These are phyloP conservation scores for Penicillium taxi DNA, from an alignment of 495 filamentous ascomycete species.

Conservation along the genomic window DNA sequence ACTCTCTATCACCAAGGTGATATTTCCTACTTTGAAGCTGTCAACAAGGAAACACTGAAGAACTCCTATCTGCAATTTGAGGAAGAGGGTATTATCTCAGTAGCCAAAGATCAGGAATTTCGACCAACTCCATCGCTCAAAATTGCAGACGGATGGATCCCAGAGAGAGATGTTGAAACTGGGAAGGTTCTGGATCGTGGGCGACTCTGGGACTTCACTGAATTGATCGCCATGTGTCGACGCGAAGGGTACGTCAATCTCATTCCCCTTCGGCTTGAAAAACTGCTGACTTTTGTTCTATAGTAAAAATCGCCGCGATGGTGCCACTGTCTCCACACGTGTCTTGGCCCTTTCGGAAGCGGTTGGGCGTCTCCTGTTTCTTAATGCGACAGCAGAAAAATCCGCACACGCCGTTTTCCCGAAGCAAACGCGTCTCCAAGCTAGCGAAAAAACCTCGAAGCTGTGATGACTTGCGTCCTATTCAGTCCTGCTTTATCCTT, in stretches of 20 bases:
- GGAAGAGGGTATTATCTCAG: slow-evolving; percentile 79
- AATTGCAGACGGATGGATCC: slow-evolving; percentile 72
- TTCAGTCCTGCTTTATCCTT: too few relatives aligned
- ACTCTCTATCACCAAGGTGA: slow-evolving; percentile 97
- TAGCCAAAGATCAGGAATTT: slow-evolving; percentile 52
- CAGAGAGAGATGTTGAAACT: slow-evolving; percentile 51
- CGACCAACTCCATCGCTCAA: slow-evolving; percentile 51
- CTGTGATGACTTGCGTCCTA: slow-evolving; percentile 24
- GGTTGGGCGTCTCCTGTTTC: slow-evolving; percentile 46
- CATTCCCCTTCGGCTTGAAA: background rate
- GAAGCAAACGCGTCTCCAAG: slow-evolving; percentile 32
- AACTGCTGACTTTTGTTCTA: slow-evolving; percentile 3
- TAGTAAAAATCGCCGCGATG: slow-evolving; percentile 83
- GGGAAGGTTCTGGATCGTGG: slow-evolving; percentile 61
- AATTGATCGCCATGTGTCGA: slow-evolving; percentile 71
- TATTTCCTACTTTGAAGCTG: slow-evolving; percentile 91
- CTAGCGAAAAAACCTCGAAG: slow-evolving; percentile 28
- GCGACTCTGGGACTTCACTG: slow-evolving; percentile 80
- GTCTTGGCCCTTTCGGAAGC: slow-evolving; percentile 67
- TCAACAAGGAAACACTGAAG: slow-evolving; percentile 94
- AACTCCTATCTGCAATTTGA: slow-evolving; percentile 84
- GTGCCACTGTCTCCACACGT: slow-evolving; percentile 77
- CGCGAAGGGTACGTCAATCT: slow-evolving; percentile 60
- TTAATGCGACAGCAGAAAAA: slow-evolving; percentile 25
- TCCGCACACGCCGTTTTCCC: slow-evolving; percentile 28